A percentile compares a stretch with the other conserved stretches of the same genome.
phyloP scores from a whole-genome alignment of 2,329 filamentous ascomycete species.

The Ascochyta lentis region DNA sequence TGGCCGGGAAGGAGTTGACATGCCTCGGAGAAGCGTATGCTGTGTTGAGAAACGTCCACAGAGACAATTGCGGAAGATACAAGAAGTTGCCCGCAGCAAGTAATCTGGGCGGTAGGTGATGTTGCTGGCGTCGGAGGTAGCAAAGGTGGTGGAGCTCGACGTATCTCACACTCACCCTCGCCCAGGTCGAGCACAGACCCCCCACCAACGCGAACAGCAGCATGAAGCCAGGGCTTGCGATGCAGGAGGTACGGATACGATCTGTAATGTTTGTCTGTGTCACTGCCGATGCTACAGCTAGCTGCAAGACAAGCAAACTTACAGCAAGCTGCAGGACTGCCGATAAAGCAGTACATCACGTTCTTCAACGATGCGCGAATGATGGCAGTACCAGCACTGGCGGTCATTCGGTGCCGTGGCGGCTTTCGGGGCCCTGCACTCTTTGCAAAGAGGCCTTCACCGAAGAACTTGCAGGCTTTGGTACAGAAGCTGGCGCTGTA shows the following conservation, averaged over 20 bases:
- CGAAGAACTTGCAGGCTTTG: neutral
- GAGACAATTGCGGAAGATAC: neutral
- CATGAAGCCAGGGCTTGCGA: neutral
- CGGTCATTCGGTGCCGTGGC: neutral
- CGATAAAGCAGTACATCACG: neutral
- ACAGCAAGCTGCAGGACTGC: neutral
- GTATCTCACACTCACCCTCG: neutral
- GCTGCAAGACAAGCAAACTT: neutral
- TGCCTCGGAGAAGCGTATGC: neutral
- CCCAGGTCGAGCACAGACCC: neutral
- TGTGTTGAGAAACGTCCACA: neutral
- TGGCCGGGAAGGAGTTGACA: neutral
- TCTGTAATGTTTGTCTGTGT: neutral
- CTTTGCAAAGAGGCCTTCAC: neutral
- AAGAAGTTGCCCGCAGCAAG: neutral
- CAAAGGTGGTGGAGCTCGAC: neutral
- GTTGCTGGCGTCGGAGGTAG: neutral
- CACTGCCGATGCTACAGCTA: neutral
- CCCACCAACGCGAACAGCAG: neutral
- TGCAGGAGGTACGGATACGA: neutral
- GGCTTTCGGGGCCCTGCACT: neutral
- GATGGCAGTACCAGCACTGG: neutral
- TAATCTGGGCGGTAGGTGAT: neutral
- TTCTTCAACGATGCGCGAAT: neutral
- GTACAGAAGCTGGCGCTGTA: neutral